Conservation (phyloP, 2,329 filamentous ascomycete species). For the Ophiostoma populinum region DNA sequence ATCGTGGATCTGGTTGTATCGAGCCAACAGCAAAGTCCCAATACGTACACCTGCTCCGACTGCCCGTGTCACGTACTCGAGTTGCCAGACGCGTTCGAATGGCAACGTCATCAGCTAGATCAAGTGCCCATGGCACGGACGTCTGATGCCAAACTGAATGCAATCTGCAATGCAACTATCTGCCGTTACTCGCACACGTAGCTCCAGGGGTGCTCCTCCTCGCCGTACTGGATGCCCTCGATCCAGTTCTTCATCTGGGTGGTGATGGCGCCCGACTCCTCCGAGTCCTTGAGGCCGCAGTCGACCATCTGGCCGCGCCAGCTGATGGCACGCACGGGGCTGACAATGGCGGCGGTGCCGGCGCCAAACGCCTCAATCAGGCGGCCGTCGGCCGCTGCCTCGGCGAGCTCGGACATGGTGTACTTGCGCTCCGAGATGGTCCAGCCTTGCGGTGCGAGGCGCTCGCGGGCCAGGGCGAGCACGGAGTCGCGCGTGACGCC, state of each 20-base stretch:
- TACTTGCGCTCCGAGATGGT: constrained; percentile 75
- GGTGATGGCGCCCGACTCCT: constrained; percentile 81
- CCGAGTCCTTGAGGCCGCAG: constrained; percentile 62
- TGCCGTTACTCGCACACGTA: constrained; percentile 27
- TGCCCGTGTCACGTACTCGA: no score
- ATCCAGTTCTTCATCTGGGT: constrained; percentile 92
- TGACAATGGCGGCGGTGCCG: constrained; percentile 87
- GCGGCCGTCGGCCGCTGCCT: constrained; percentile 69
- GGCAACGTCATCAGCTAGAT: no score
- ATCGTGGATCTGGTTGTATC: no score
- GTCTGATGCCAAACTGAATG: no score
- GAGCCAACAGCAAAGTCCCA: no score
- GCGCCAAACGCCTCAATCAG: constrained; percentile 86
- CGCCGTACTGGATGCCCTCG: constrained; percentile 85
- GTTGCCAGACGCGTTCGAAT: no score
- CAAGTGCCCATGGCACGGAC: no score
- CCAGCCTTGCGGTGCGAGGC: constrained; percentile 75
- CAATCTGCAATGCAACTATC: no score
- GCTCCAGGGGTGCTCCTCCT: constrained; percentile 86
- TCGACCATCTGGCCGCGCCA: constrained; percentile 71
- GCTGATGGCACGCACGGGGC: constrained; percentile 73
- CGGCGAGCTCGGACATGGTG: constrained; percentile 70
- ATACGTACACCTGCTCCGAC: no score
- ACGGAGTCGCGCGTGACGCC: constrained; percentile 90
- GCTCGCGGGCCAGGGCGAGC: constrained; percentile 68